phyloP scores from a whole-genome alignment of 208 protist genomes.

The Crithidia sp. region DNA sequence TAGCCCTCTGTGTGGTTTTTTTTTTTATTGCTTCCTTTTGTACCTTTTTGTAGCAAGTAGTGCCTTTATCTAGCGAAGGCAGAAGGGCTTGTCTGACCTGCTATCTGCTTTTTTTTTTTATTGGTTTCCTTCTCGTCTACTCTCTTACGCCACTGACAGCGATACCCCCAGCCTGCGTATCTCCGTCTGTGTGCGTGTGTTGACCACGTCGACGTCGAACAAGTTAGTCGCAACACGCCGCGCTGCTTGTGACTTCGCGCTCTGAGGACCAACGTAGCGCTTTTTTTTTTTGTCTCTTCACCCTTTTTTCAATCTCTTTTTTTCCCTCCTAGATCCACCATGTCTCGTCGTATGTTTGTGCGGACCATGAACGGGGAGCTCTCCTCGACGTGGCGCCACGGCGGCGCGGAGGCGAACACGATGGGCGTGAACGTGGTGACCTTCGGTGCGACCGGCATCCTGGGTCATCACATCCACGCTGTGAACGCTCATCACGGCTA shows the following conservation, averaged over 20 bases:
- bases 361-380: conserved; percentile 90
- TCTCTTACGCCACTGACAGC: background rate
- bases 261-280: background rate
- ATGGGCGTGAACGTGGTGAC: conserved; percentile 88
- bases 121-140: no score
- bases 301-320: background rate
- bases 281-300: background rate
- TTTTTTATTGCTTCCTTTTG: no score
- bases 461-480: conserved; percentile 78
- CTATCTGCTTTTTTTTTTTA: no score
- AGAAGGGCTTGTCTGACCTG: no score
- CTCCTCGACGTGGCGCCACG: conserved; percentile 81
- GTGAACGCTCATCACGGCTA: conserved; percentile 83
- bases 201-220: no score
- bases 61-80: no score
- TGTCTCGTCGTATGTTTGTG: conserved; percentile 88
- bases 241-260: no score
- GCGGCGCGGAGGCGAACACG: conserved; percentile 75
- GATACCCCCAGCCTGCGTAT: no score
- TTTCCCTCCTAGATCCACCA: conserved; percentile 19
- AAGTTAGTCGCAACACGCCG: background rate
- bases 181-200: no score
- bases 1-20: no score
- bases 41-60: no score
- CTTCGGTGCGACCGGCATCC: conserved; percentile 86